A percentile compares a stretch with the other conserved stretches of the same genome.
Conservation (phyloP, 805 yeast genomes). For the Kazachstania martiniae region DNA sequence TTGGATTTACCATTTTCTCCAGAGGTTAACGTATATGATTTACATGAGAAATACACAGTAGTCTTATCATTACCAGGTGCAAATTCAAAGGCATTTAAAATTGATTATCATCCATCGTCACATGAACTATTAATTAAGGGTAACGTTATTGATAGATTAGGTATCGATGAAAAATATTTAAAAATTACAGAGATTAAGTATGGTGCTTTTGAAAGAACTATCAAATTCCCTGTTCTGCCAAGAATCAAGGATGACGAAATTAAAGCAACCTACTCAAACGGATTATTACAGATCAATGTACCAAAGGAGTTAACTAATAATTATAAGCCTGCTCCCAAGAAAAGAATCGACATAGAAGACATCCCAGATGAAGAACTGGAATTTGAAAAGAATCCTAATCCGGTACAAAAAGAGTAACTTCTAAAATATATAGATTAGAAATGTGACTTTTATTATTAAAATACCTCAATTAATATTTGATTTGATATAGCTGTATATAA, state of each 20-base stretch:
- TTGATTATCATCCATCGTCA: conserved; percentile 49
- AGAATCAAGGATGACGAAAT: conserved; percentile 42
- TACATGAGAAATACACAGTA: conserved; percentile 34
- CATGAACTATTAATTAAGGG: conserved; percentile 46
- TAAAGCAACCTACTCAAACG: conserved; percentile 43
- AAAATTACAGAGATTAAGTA: conserved; percentile 44
- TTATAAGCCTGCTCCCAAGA: conserved; percentile 31
- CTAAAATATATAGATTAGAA: no score
- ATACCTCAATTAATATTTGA: no score
- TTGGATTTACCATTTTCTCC: conserved; percentile 44
- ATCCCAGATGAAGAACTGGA: conserved; percentile 39
- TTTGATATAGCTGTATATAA: no score
- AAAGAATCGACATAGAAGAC: conserved; percentile 36
- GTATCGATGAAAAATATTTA: conserved; percentile 30
- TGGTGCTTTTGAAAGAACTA: conserved; percentile 47
- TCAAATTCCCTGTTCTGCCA: conserved; percentile 45
- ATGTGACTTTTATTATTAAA: no score
- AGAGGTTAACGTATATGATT: conserved; percentile 46
- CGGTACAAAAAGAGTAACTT: conserved; percentile 28
- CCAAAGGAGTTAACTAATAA: conserved; percentile 33
- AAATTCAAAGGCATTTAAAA: conserved; percentile 38
- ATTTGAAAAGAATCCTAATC: conserved; percentile 39
- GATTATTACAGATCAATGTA: conserved; percentile 40
- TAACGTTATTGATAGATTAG: conserved; percentile 30
- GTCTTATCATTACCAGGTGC: conserved; percentile 53